Conservation (phyloP, 2,329 filamentous ascomycete genomes). For the Ustulina deusta region DNA sequence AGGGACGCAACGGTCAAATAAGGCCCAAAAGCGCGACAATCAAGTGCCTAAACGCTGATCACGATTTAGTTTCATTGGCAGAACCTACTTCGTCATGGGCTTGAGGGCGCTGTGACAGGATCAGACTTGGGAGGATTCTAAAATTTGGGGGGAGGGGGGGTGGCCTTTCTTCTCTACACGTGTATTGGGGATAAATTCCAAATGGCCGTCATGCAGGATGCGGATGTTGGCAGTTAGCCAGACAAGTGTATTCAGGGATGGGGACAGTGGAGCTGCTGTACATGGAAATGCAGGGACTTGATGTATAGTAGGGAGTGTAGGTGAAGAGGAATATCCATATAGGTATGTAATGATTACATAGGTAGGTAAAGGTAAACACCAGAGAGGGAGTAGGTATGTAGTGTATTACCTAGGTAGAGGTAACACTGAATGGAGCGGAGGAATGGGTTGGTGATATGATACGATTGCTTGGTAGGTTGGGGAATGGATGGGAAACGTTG, state of each 20-base stretch:
- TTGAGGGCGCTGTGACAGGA: conserved; percentile 15
- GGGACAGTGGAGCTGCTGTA: conserved; percentile 22
- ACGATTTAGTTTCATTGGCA: conserved; percentile 21
- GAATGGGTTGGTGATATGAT: conserved; percentile 6
- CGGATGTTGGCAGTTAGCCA: conserved; percentile 23
- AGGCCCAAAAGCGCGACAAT: conserved; percentile 11
- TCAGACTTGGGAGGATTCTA: conserved; percentile 23
- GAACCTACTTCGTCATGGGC: conserved; percentile 13
- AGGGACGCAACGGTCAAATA: neutral
- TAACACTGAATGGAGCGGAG: conserved; percentile 10
- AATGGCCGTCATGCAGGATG: conserved; percentile 34
- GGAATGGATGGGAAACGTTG: conserved; percentile 7
- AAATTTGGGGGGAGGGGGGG: conserved; percentile 1
- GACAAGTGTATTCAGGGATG: conserved; percentile 22
- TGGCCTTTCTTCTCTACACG: too few species aligned
- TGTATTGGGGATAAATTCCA: conserved; percentile 36
- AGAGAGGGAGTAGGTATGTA: neutral
- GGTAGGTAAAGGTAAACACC: conserved; percentile 1
- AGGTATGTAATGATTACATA: neutral
- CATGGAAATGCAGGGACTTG: conserved; percentile 35
- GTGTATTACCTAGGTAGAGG: neutral
- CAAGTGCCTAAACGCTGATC: conserved; percentile 21
- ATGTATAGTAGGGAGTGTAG: neutral
- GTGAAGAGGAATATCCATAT: conserved; percentile 4
- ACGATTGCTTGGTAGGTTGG: neutral